Base-by-base conservation (phyloP, 1,284 basidiomycete species). In the Takashimella koratensis region DNA sequence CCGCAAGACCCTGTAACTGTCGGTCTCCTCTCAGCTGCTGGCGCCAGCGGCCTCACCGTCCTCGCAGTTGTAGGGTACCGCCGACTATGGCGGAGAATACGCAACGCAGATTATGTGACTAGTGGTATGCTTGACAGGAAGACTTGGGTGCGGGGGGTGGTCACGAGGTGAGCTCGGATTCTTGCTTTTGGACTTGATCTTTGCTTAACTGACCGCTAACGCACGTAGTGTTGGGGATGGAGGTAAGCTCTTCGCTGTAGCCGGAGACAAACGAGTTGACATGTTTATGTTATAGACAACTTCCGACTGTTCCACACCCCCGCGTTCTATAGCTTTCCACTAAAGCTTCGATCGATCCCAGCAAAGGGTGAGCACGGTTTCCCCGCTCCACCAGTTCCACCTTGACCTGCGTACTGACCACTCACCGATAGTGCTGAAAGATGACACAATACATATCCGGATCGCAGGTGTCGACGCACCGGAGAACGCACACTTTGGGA, bases 381-480 rank as follows among this genome's bases (percentile, higher is more conserved):
- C 19, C 25, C 13, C 40, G 10, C 36, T 42, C 16, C 24, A 30
- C 21, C n/a, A n/a, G 21, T 20, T 12, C 3, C 36, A 41, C 16
- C 23, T 20, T 46, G 21, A 36, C 43, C 20, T 5, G 13, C 26
- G 20, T 10, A 26, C 26, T 26, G 20, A 45, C 4, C 20, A 6
- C 24, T 46, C 10, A 25, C 26, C 20, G 23, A 23, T 46, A 25
- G 88, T 83, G 1, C 77, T 91, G 47, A 86, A 83, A 67, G 82
- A 86, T 57, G 77, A 88, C 63, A 94, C 90, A 0, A 79, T 95
- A 19, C 85, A 87, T 63, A 84, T 96, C 44, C 83, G 92, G 22
- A 82, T 95, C 45, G 88, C 87, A 8, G 92, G 88, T 0, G 83
- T 91, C 10, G 92, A 96, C 70, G 92, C 92, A 1, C 92, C 92